Percentiles rank a stretch among this genome's conserved stretches.
Conservation (phyloP, 495 filamentous ascomycete species). For the Xylaria castorea region DNA sequence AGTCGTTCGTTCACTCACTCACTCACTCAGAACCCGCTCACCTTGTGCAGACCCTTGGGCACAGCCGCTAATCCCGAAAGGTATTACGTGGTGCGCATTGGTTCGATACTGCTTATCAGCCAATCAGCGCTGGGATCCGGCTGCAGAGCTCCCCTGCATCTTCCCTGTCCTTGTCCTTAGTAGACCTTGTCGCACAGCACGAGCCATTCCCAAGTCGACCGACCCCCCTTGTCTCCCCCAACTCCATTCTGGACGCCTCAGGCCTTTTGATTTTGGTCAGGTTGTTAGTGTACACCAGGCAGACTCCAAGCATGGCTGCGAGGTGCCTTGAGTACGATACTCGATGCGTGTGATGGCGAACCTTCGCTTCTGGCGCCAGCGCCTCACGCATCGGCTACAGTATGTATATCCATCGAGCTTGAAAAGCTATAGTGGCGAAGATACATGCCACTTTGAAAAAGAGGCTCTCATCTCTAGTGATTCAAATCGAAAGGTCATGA, state of each 20-base stretch:
- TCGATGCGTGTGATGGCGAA: constrained; percentile 17
- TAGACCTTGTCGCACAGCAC: constrained; percentile 9
- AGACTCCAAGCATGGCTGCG: neutral
- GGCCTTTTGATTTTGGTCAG: neutral
- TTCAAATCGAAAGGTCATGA: neutral
- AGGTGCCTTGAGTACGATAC: constrained; percentile 5
- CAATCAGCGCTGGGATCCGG: constrained; percentile 11
- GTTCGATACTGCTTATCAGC: constrained; percentile 17
- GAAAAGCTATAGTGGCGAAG: constrained; percentile 7
- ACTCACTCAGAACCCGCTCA: neutral
- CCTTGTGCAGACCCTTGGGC: neutral
- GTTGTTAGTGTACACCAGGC: neutral
- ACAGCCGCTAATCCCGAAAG: constrained; percentile 23
- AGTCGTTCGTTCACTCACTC: neutral
- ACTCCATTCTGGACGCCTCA: constrained; percentile 14
- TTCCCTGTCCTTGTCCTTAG: constrained; percentile 23
- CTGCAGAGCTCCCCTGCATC: constrained; percentile 17
- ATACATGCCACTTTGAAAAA: neutral
- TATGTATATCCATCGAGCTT: constrained; percentile 13
- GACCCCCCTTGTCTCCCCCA: constrained; percentile 1
- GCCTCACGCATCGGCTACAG: constrained; percentile 21
- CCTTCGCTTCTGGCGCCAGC: constrained; percentile 6
- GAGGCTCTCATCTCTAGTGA: neutral
- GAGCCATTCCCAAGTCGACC: constrained; percentile 21
- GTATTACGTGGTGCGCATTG: constrained; percentile 6